Base-by-base conservation (phyloP, 208 protist genomes). In the Crithidia expoeki region DNA sequence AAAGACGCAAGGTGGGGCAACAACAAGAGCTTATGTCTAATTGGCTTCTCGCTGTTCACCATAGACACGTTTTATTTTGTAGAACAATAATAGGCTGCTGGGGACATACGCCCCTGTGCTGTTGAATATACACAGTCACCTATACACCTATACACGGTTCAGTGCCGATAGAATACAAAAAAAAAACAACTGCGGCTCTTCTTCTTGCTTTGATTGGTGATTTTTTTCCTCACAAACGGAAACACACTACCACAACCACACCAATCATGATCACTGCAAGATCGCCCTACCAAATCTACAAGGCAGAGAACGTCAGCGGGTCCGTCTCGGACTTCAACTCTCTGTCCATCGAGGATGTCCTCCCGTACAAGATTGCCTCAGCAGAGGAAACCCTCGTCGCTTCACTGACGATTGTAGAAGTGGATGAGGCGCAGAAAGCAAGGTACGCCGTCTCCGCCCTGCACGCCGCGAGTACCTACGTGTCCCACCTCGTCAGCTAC, bases 221-320 rank as follows among this genome's bases (percentile, higher is more conserved):
- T n/a, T n/a, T n/a, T n/a, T n/a, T n/a, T n/a, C n/a, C n/a, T n/a
- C n/a, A n/a, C n/a, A n/a, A n/a, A n/a, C n/a, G n/a, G n/a, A n/a
- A n/a, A n/a, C n/a, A n/a, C n/a, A n/a, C n/a, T n/a, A n/a, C n/a
- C n/a, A n/a, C n/a, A n/a, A n/a, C n/a, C n/a, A n/a, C n/a, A n/a
- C n/a, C n/a, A n/a, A n/a, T 58, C 28, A 85, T 86, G 78, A 85
- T 95, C 19, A 85, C 72, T 11, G 84, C 83, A n/a, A 66, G 86
- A 10, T 93, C 85, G n/a, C 69, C 92, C 0, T 94, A 86, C 72
- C 92, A 96, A 49, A 81, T 96, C 19, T 96, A 81, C 66, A 87
- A 84, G 60, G 65, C 47, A 7, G 75, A 78, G 21, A 64, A 78
- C 34, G 66, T 61, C 52, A 49, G 65, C 53, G 42, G 38, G 11